phyloP scores from a whole-genome alignment of 148 eudicot genomes.

The Euryodendron excelsum region DNA sequence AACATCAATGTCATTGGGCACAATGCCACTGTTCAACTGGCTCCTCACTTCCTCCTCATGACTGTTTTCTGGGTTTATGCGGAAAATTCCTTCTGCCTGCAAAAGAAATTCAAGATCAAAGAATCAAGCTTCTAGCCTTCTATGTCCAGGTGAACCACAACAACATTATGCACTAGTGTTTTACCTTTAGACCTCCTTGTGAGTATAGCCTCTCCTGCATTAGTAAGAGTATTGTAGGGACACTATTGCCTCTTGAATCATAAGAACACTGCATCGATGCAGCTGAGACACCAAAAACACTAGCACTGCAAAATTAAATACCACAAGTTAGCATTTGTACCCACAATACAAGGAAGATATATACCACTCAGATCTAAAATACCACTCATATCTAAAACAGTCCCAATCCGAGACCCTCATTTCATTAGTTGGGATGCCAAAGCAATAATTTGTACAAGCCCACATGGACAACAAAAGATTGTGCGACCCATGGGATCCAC shows the following conservation, averaged over 20 bases:
- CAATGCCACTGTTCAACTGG: slow-evolving; percentile 78
- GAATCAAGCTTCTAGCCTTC: not conserved
- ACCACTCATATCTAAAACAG: too few relatives aligned
- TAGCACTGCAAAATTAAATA: slow-evolving; percentile 49
- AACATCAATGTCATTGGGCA: slow-evolving; percentile 82
- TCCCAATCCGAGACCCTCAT: too few relatives aligned
- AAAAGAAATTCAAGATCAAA: not conserved
- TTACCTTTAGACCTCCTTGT: slow-evolving; percentile 79
- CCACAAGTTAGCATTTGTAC: not conserved
- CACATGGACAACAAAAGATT: too few relatives aligned
- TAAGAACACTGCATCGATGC: slow-evolving; percentile 88
- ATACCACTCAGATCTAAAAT: too few relatives aligned
- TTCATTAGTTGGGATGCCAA: too few relatives aligned
- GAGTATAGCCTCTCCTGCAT: slow-evolving; percentile 75
- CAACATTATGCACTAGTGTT: not conserved
- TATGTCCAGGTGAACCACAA: not conserved
- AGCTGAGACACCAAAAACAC: slow-evolving; percentile 88
- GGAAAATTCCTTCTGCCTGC: slow-evolving; percentile 90
- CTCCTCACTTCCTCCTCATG: slow-evolving; percentile 70
- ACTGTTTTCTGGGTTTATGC: slow-evolving; percentile 87
- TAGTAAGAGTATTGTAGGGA: slow-evolving; percentile 74
- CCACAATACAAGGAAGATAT: not conserved
- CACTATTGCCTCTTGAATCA: slow-evolving; percentile 85
- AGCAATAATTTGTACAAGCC: too few relatives aligned
- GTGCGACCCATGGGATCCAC: too few relatives aligned